Evolutionary conservation across 805 yeast species (phyloP), one percentile per base, ranked within the genome.

Genomic region (Saccharomyces kudriavzevii): DNA sequence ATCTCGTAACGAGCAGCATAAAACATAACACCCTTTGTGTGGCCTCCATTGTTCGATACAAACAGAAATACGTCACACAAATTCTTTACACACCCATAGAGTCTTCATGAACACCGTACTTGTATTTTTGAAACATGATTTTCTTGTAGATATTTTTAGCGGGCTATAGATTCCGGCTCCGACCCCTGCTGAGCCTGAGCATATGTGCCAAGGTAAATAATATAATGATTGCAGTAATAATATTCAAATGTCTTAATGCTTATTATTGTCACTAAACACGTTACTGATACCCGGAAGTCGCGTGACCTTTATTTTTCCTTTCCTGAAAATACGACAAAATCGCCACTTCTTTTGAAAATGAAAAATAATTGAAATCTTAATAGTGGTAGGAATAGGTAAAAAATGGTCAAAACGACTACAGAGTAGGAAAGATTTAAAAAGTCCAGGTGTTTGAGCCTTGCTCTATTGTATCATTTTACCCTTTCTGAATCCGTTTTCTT

Each of bases 1-100:
- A 91, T 70, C 74, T 91, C 69, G 96, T 97, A 14, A 91, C 97
- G 6, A 89, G 97, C 9, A 85, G 94, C 58, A 91, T 91, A 63
- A 89, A 91, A 66, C 96, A 91, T 65, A 90, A 89, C 68, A 92
- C 96, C 0, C 76, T 91, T 54, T 96, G 97, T 8, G 97, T 91
- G 48, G 97, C 97, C 2, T 83, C 90, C 46, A 89, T 91, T 24
- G 91, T 89, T 40, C 78, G 97, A 66, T 91, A 91, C 73, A 84
- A 87, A 68, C 78, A 91, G 56, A 89, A 86, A 71, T 91, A 90
- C 68, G 94, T 85, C 24, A 91, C 97, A 0, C 97, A 91, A 70
- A 87, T 91, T 28, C 75, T 91, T 55, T 91, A 90, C 70, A 95
- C 96, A 22, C 97, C 97, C 43, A 35, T 35, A 17, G 43, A 35